Evolutionary conservation across 208 protist species (phyloP).

Genomic region (Perkinsela sp.): DNA sequence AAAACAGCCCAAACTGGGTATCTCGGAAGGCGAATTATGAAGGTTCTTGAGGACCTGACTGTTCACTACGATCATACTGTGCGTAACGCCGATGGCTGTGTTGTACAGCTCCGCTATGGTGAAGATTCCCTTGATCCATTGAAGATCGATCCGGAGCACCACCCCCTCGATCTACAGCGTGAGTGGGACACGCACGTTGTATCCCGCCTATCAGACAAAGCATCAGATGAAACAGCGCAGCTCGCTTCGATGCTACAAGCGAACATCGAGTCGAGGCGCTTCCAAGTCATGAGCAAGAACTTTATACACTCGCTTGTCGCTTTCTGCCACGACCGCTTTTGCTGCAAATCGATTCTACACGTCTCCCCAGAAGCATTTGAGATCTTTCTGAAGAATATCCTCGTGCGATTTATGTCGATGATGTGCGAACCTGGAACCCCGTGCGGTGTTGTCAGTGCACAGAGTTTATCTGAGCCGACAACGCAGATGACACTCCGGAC

Average conservation of each 20-base stretch:
- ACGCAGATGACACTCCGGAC: constrained; percentile 99
- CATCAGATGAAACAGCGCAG: constrained; percentile 2
- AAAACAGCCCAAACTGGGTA: constrained; percentile 99
- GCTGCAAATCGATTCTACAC: constrained; percentile 11
- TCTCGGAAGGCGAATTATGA: constrained; percentile 95
- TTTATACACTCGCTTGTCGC: constrained; percentile 38
- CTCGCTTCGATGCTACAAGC: not conserved
- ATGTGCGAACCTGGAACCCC: constrained; percentile 83
- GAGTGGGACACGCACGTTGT: not conserved
- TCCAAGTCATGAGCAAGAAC: constrained; percentile 10
- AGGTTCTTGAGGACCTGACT: constrained; percentile 90
- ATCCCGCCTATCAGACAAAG: not conserved
- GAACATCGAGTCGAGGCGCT: not conserved
- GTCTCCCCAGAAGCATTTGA: constrained; percentile 30
- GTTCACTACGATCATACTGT: constrained; percentile 94
- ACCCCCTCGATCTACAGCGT: not conserved
- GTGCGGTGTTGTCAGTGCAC: constrained; percentile 90
- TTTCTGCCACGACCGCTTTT: constrained; percentile 14
- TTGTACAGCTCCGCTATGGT: constrained; percentile 93
- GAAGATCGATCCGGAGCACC: constrained; percentile 51
- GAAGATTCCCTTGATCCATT: constrained; percentile 94
- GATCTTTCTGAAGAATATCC: constrained; percentile 29
- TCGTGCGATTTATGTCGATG: constrained; percentile 46
- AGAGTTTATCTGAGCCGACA: constrained; percentile 94
- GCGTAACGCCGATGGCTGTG: constrained; percentile 49